Evolutionary conservation across 2,329 filamentous ascomycete genomes (phyloP).

Genomic region (Graphiopsis chlorocephala): DNA sequence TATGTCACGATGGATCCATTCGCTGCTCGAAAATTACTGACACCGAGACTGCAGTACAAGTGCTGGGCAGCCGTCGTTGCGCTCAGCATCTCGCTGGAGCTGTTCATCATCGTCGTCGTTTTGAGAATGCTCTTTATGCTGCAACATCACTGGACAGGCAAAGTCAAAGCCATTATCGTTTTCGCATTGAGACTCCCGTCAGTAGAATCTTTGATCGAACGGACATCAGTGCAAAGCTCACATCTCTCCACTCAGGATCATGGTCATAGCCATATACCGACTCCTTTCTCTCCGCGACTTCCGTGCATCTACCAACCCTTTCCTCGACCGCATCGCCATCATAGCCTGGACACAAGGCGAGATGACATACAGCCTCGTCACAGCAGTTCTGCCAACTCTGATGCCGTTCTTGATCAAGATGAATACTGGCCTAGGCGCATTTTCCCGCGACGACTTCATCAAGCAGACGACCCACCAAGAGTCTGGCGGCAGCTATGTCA

Average conservation of each 20-base stretch:
- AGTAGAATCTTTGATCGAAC: not conserved
- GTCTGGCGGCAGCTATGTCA: not conserved
- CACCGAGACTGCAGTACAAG: not conserved
- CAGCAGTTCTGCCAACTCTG: not conserved
- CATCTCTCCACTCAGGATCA: not conserved
- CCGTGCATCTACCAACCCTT: not conserved
- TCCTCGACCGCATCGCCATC: not conserved
- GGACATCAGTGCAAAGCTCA: not conserved
- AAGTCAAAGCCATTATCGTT: slow-evolving; percentile 2
- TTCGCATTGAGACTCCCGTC: slow-evolving; percentile 5
- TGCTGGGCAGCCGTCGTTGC: not conserved
- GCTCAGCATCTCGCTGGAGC: not conserved
- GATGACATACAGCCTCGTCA: slow-evolving; percentile 1
- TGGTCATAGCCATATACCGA: slow-evolving; percentile 1
- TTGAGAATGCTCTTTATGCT: not conserved
- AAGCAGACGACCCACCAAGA: slow-evolving; percentile 2
- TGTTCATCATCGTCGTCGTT: not conserved
- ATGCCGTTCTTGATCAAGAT: slow-evolving; percentile 8
- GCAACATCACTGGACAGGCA: slow-evolving; percentile 1
- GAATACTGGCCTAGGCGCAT: slow-evolving; percentile 10
- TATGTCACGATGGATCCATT: not conserved
- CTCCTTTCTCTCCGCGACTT: not conserved
- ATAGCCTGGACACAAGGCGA: slow-evolving; percentile 9
- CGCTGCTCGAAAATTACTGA: not conserved
- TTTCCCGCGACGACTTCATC: slow-evolving; percentile 8